Base-by-base conservation (phyloP, 1,284 basidiomycete species). In the Ustilago hordei region DNA sequence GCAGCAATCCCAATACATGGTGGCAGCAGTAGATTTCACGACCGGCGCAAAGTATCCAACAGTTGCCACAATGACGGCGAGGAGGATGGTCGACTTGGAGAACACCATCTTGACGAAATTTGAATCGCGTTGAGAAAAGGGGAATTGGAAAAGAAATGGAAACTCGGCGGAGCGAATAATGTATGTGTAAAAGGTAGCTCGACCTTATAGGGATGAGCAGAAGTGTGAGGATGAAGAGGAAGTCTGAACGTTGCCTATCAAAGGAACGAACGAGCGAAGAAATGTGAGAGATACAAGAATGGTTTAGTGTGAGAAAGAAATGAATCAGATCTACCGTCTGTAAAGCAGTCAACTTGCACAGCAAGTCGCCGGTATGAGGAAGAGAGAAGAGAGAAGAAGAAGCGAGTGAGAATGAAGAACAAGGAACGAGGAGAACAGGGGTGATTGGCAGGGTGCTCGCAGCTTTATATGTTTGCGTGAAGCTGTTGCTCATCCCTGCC, bases 1-100 rank as follows among this genome's bases (percentile, higher is more conserved):
- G 38, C 73, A 75, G 52, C 73, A 75, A 58, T 75, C 73, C 36
- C 36, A 68, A 55, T 75, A 75, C 73, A 75, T 75, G 8, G 73
- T 75, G 4, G 72, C 72, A 13, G 50, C 60, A 12, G 58, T 70
- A 17, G 67, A 48, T 31, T 55, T 34, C 4, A 63, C 67, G 52
- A 31, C 45, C 48, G 68, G 67, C 1, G 67, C 60, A 32, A 65
- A 63, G 39, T 60, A 32, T 36, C 52, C 64, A 19, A 61, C 9
- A 41, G 53, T 57, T 12, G 64, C 53, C 3, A 43, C 58, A 36
- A 61, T 31, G 48, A 64, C 38, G 23, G 58, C 58, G 65, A 73
- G 17, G 62, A 64, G 23, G 48, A 73, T 36, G 50, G 50, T 61
- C 50, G 64, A 54, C 41, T 60, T 67, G 39, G 48, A 54, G 34